Evolutionary conservation across 2,329 filamentous ascomycete genomes (phyloP).

Genomic region (Pezizomycotina sp.): DNA sequence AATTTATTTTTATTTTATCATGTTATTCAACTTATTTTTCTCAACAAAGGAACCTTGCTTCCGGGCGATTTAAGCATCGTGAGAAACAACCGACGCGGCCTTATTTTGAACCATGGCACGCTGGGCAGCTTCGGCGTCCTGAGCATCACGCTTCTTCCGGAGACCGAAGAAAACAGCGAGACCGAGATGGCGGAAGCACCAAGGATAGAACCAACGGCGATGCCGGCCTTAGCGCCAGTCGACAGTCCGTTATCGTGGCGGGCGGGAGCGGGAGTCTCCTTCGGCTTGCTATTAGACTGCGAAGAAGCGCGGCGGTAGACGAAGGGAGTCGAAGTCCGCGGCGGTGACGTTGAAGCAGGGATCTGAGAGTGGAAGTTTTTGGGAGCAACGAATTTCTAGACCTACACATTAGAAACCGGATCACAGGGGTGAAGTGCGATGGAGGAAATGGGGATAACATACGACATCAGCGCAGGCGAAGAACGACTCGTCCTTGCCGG

Average conservation of each 20-base stretch:
- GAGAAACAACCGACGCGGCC: too few species aligned
- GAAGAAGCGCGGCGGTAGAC: constrained; percentile 19
- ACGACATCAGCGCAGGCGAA: constrained; percentile 38
- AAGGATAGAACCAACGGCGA: constrained; percentile 24
- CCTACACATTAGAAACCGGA: not conserved
- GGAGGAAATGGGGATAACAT: constrained; percentile 14
- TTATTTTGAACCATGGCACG: constrained; percentile 12
- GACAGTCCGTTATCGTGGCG: constrained; percentile 10
- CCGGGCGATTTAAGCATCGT: too few species aligned
- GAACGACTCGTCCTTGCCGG: constrained; percentile 32
- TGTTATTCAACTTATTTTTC: too few species aligned
- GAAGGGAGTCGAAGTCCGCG: constrained; percentile 26
- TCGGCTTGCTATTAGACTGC: constrained; percentile 6
- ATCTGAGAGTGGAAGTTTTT: constrained; percentile 18
- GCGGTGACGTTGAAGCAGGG: constrained; percentile 35
- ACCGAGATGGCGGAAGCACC: constrained; percentile 20
- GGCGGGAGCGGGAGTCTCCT: constrained; percentile 6
- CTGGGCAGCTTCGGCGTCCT: constrained; percentile 14
- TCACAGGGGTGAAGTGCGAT: not conserved
- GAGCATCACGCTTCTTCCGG: constrained; percentile 15
- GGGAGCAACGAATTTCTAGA: not conserved
- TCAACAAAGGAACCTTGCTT: too few species aligned
- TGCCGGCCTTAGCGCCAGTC: constrained; percentile 22
- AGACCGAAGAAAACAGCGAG: constrained; percentile 19
- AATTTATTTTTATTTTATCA: too few species aligned